Conservation (phyloP, 257 asterid genomes). For the Solanum rostratum region DNA sequence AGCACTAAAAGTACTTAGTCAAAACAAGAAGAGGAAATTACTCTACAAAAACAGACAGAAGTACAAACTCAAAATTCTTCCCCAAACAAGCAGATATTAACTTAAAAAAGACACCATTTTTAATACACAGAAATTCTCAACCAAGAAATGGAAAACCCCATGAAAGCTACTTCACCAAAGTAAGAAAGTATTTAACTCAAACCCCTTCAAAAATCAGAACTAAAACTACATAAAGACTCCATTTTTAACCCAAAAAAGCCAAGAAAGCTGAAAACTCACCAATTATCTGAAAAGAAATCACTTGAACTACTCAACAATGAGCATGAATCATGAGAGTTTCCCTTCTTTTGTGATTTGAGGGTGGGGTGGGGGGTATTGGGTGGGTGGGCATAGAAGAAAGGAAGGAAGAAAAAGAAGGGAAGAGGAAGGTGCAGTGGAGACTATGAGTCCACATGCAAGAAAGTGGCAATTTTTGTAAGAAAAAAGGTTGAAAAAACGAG, state of each 20-base stretch:
- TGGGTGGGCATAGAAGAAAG: neutral
- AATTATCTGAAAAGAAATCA: constrained; percentile 1
- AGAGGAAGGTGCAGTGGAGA: constrained; percentile 19
- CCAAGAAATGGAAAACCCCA: neutral
- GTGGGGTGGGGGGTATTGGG: neutral
- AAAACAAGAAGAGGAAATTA: neutral
- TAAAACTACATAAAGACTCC: neutral
- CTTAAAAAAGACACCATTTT: neutral
- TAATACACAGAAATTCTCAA: neutral
- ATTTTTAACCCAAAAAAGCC: neutral
- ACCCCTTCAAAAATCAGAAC: neutral
- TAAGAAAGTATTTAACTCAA: neutral
- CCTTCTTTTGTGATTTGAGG: neutral
- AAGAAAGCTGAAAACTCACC: constrained; percentile 12
- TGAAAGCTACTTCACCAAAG: neutral
- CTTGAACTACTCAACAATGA: constrained; percentile 14
- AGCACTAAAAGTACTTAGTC: neutral
- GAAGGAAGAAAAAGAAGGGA: constrained; percentile 3
- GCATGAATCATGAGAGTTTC: constrained; percentile 23
- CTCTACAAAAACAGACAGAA: neutral
- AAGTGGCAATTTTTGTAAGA: constrained; percentile 17
- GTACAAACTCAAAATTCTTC: neutral
- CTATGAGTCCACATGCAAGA: constrained; percentile 33
- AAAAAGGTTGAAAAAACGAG: constrained; percentile 42
- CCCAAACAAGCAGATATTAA: neutral